phyloP scores from a whole-genome alignment of 306 rosid species.

The Alnus rubra region DNA sequence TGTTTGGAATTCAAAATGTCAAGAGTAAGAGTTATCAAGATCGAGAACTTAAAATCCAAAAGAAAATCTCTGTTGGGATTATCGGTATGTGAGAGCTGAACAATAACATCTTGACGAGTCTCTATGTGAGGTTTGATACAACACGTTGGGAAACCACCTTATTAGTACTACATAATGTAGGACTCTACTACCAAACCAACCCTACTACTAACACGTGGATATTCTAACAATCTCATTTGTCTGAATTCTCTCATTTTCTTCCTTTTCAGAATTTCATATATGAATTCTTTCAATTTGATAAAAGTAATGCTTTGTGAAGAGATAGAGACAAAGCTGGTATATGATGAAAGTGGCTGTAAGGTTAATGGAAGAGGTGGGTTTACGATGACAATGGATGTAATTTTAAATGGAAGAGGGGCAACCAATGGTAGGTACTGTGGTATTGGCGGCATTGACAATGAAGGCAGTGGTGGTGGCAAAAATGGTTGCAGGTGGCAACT shows the following conservation, averaged over 20 bases:
- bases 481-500: not conserved
- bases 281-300: not conserved
- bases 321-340: not conserved
- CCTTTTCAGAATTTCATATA: not conserved
- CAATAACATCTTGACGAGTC: not conserved
- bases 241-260: not conserved
- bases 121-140: not conserved
- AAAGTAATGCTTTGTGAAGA: not conserved
- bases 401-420: not conserved
- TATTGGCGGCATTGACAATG: not conserved
- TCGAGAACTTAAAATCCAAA: not conserved
- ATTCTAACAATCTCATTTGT: not conserved
- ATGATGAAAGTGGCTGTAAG: not conserved
- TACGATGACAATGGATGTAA: not conserved
- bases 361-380: not conserved
- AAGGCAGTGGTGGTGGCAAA: not conserved
- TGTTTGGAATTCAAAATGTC: not conserved
- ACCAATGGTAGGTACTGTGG: not conserved
- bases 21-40: not conserved
- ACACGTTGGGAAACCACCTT: not conserved
- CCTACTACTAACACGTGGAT: too few species aligned
- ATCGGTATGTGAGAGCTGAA: not conserved
- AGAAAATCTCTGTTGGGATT: not conserved
- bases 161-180: too few species aligned
- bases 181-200: too few species aligned